Evolutionary conservation across 352 stramenopile genomes (phyloP).

Genomic region (Phytophthora tentaculata): DNA sequence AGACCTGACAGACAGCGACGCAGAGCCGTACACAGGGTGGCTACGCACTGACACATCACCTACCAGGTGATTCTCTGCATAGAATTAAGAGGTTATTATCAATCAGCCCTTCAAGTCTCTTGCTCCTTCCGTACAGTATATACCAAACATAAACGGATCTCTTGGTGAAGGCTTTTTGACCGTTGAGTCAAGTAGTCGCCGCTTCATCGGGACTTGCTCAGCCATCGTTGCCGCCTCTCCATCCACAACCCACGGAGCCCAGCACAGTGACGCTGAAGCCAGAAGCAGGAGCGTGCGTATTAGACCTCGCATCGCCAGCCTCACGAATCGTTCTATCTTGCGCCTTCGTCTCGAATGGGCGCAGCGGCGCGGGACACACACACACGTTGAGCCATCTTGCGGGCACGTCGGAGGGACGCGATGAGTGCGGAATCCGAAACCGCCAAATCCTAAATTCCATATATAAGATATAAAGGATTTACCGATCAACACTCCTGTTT

Average conservation of each 20-base stretch:
- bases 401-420: too few relatives aligned
- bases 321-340: not conserved
- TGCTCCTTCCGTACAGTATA: not conserved
- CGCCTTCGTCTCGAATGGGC: too few relatives aligned
- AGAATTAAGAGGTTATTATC: not conserved
- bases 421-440: too few relatives aligned
- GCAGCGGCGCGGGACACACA: too few relatives aligned
- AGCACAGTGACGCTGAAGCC: not conserved
- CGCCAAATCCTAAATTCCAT: too few relatives aligned
- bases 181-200: constrained; percentile 35
- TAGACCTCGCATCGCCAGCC: not conserved
- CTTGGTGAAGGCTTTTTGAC: constrained; percentile 41
- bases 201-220: constrained; percentile 25
- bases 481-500: too few relatives aligned
- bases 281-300: not conserved
- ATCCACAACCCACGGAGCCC: not conserved
- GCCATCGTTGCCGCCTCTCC: constrained; percentile 2
- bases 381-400: too few relatives aligned
- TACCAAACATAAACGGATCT: constrained; percentile 64
- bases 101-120: not conserved
- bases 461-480: too few relatives aligned
- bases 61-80: constrained; percentile 65
- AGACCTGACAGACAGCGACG: constrained; percentile 59
- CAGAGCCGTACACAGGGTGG: constrained; percentile 63
- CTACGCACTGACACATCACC: constrained; percentile 58